A percentile compares a stretch with the other conserved stretches of the same genome.
Conservation (phyloP, 2,329 filamentous ascomycete species). For the Bipolaris zeicola region DNA sequence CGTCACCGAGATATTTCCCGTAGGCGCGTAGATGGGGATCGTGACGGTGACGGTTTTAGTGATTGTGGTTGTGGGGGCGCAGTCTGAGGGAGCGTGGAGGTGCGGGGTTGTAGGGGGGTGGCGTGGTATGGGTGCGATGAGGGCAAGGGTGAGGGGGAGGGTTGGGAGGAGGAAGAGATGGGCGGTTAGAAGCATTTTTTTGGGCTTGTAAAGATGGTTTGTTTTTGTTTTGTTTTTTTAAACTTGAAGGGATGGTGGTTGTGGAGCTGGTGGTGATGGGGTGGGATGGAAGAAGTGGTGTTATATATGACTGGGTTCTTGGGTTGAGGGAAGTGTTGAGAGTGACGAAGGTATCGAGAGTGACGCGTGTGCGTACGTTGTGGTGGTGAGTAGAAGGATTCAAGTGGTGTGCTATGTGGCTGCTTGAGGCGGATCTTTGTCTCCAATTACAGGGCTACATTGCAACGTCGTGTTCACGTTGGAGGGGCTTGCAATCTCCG, state of each 20-base stretch:
- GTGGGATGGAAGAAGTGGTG: not conserved
- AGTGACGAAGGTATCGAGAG: no score
- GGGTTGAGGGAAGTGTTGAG: no score
- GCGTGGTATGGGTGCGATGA: not conserved
- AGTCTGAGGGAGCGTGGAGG: no score
- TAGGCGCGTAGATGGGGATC: not conserved
- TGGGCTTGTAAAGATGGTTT: no score
- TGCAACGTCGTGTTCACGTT: no score
- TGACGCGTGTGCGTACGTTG: no score
- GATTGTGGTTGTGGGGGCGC: not conserved
- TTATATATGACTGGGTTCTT: no score
- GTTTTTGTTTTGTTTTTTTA: no score
- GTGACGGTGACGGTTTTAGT: conserved; percentile 6
- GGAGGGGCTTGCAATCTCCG: not conserved
- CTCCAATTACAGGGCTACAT: not conserved
- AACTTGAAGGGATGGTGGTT: not conserved
- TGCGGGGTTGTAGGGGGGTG: not conserved
- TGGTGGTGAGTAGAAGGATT: no score
- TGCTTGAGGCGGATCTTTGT: not conserved
- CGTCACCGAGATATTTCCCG: not conserved
- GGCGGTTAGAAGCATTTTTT: not conserved
- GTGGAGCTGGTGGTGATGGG: not conserved
- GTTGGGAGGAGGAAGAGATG: not conserved
- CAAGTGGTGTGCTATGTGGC: no score
- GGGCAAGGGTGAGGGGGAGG: not conserved